Evolutionary conservation across 371 early-diverging fungal genomes (phyloP), one percentile per base, ranked within the genome.

Genomic region (Lichtheimia hyalospora): DNA sequence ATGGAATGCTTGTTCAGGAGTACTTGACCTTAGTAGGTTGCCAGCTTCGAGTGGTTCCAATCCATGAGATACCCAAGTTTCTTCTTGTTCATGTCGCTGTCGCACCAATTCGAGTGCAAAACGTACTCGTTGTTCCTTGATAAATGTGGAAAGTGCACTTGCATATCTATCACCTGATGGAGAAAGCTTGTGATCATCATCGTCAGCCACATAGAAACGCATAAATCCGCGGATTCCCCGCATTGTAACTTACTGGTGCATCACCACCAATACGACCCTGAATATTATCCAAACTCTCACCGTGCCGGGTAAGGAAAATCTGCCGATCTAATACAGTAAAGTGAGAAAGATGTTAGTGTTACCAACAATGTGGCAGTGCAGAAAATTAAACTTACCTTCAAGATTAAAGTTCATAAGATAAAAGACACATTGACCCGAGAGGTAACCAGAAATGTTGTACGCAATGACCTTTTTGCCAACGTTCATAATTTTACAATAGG

Each of bases 391-490:
- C 44, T 20, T 18, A 76, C 82, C 79, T 42, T 71, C 77, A 13
- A 88, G 67, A 58, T 88, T 84, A 34, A 87, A 83, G 63, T 89
- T 89, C 93, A 93, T 93, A 52, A 94, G 67, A 63, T 93, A 94
- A 59, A 93, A 93, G 50, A 94, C 90, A 55, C 90, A 88, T 64
- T 93, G 93, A 5, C 89, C 87, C 5, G 85, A 81, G 5, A 93
- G 72, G 61, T 89, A 94, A 44, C 93, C 92, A 44, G 87, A 86
- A 42, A 92, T 90, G 57, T 88, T 87, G 69, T 89, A 77, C 5
- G 92, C 90, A 65, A 92, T 89, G 12, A 93, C 86, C 69, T 91
- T 93, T 61, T 88, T 86, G 51, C 94, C 94, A 0, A 92, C 92
- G 63, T 92, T 90, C 61, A 91, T 83, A 42, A 92, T 62, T 67